Evolutionary conservation across 306 rosid species (phyloP).

Genomic region (Lagenaria siceraria): DNA sequence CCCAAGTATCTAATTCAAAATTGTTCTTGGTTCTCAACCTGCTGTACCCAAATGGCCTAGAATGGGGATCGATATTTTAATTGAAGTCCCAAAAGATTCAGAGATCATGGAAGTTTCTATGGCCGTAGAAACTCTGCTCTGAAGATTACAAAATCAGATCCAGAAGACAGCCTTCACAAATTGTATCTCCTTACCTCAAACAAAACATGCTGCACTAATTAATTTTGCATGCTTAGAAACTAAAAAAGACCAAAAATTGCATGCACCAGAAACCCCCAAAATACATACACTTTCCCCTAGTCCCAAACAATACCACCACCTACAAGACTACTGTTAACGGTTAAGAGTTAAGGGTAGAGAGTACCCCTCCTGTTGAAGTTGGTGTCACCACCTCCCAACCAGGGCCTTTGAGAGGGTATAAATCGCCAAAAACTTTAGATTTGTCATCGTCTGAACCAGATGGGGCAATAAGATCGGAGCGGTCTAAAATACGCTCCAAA

Average conservation of each 20-base stretch:
- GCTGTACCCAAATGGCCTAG: not conserved
- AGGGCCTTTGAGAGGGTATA: conserved; percentile 60
- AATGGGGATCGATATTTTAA: not conserved
- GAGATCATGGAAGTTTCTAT: not conserved
- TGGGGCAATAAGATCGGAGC: conserved; percentile 47
- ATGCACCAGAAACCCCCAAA: not conserved
- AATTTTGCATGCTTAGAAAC: not conserved
- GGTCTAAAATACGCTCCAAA: conserved; percentile 64
- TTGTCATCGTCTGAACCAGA: not conserved
- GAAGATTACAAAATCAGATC: not conserved
- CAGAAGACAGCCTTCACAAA: not conserved
- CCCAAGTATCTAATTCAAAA: not conserved
- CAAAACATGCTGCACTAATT: not conserved
- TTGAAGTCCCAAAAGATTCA: not conserved
- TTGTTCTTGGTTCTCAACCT: not conserved
- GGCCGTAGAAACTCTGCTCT: not conserved
- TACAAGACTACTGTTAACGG: not conserved
- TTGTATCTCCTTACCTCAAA: not conserved
- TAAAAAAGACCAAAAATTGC: not conserved
- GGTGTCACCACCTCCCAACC: conserved; percentile 98
- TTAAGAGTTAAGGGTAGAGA: conserved; percentile 70
- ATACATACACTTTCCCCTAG: not conserved
- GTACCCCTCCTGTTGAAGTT: conserved; percentile 62
- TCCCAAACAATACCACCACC: not conserved
- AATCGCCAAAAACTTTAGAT: conserved; percentile 1